Evolutionary conservation across 148 eudicot genomes (phyloP), one percentile per base, ranked within the genome.

Genomic region (Polygonum aviculare): DNA sequence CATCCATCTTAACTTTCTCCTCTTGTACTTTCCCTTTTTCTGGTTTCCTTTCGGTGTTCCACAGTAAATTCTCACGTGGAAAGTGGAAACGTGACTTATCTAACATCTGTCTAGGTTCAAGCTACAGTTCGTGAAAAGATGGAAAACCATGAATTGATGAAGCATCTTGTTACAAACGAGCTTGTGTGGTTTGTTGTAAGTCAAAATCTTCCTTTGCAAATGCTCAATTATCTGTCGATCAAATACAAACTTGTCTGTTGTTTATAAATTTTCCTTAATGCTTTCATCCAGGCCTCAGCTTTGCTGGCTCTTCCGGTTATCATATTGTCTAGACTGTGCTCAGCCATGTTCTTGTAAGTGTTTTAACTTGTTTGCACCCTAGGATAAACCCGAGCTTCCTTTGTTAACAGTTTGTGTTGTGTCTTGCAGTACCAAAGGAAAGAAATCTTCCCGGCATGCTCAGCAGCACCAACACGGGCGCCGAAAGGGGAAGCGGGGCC

Each of bases 111-210:
- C 36, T 31, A 91, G 98, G 90, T 90, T 62, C 94, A 94, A 91
- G 91, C 76, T 75, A 79, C 78, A 69, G 91, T 94, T 67, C 88
- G 90, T 74, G 93, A 86, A 79, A 88, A 81, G 78, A 81, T 94
- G 83, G 77, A 87, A 84, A 83, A 84, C 49, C 93, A 94, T 75
- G 97, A 94, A 63, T 78, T 91, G 70, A 90, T 90, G 50, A 87
- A 78, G 76, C 78, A 83, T 77, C 87, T 94, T 79, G 98, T 95
- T 21, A 94, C 98, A 52, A 88, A 90, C 69, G 98, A 94, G 85
- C 78, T 94, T 38, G 89, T 90, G 57, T 94, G 97, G 97, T 94
- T 94, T 87, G 79, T 85, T 77, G 98, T 94, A 85, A 81, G 88
- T 87, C 36, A 22, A 77, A 50, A 7, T 48, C 22, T 39, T 33